Evolutionary conservation across 2,329 filamentous ascomycete genomes (phyloP), one percentile per base, ranked within the genome.

Genomic region (Colletotrichum eremochloae): DNA sequence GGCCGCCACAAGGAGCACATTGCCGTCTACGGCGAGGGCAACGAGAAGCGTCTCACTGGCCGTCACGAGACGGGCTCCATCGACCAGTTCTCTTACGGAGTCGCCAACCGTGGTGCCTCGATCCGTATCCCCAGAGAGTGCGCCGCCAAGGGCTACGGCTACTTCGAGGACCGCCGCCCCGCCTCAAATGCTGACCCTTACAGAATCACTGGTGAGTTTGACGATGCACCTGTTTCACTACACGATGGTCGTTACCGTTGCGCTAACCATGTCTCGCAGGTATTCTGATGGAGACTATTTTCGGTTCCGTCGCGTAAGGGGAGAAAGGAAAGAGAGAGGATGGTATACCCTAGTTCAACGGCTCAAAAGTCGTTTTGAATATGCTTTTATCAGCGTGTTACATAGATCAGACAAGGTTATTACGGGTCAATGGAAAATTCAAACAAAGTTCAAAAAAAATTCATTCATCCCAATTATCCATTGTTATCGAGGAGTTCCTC

Each of bases 21-120:
- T 84, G 92, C 92, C 77, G 95, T 97, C 77, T 97, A 97, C 82
- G 95, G 96, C 80, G 94, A 97, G 88, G 96, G 95, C 83, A 99
- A 99, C 87, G 94, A 96, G 78, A 90, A 93, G 78, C 95, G 96
- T 81, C 93, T 98, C 78, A 98, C 96, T 65, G 96, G 96, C 78
- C 89, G 90, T 76, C 94, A 98, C 86, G 96, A 99, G 91, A 99
- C 96, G 14, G 95, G 95, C 58, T 90, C 88, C 78, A 98, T 97
- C 80, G 96, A 99, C 81, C 90, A 93, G 82, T 99, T 99, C 90
- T 91, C 91, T 78, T 98, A 92, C 84, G 96, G 96, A 81, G 92
- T 98, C 74, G 96, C 96, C 83, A 96, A 98, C 92, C 95, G 96
- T 85, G 96, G 96, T 80, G 92, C 94, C 72, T 97, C 93, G 50